Base-by-base conservation (phyloP, 441 rosid genomes). In the Euphorbia schlechtendalii region DNA sequence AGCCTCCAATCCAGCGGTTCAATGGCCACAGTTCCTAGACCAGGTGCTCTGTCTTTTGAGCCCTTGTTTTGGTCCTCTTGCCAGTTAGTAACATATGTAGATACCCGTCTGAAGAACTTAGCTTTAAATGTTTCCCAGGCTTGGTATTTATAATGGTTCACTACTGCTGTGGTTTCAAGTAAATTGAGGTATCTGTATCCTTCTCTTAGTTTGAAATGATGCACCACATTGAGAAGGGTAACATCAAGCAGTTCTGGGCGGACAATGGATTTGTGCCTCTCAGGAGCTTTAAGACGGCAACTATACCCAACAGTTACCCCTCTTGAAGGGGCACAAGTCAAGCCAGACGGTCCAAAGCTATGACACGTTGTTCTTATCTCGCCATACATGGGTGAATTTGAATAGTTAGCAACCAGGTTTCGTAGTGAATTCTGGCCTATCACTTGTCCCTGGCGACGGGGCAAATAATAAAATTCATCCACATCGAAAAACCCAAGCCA, bases 401-500 rank as follows among this genome's bases (percentile, higher is more conserved):
- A 73, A 77, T 82, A 84, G 74, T 90, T 90, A 0, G 93, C 78
- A 0, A 90, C 86, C 55, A 90, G 81, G 2, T 79, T 68, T 28
- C 70, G 71, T 14, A 90, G 77, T 1, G 90, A 88, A 68, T 83
- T 81, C 63, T 80, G 79, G 60, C 89, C 87, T 0, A 68, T 68
- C 36, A 82, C 82, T 17, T 59, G 76, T 58, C 71, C 63, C 18
- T 57, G 85, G 71, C 70, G 81, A 0, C 65, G 77, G 5, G 82
- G 87, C 71, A 93, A 87, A 81, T 88, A 85, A 78, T 82, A 93
- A 74, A 90, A 93, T 78, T 93, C 99, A 36, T 93, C 99, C 0
- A 93, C 97, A 24, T 93, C 97, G 28, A 93, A 88, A 83, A 93
- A 93, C 38, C 89, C 97, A 0, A 93, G 80, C 99, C 97, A 93